Base-by-base conservation (phyloP, 208 protist genomes). In the Leptomonas pyrrhocoris region DNA sequence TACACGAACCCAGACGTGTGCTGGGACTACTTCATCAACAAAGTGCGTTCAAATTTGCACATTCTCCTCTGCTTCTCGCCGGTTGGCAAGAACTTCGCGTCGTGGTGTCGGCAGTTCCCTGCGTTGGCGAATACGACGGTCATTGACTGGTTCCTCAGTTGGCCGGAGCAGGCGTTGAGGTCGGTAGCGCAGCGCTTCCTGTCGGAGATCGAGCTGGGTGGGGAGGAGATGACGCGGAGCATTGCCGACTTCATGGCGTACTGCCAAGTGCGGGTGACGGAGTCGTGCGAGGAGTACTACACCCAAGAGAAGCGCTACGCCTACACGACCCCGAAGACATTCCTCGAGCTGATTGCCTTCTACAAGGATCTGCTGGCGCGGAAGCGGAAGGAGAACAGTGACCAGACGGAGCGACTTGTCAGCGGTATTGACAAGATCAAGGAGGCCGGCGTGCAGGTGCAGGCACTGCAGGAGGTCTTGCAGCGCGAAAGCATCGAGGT, bases 311-410 rank as follows among this genome's bases (percentile, higher is more conserved):
- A 97, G 74, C 89, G 98, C 51, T 94, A 98, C 75, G 98, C 97
- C 57, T 99, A 99, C 84, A 99, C 98, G n/a, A 99, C 98, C 34
- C 98, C 98, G 51, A 99, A 99, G 85, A 97, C 90, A 5, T 99
- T 99, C 88, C 84, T 99, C 23, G 98, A 99, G 86, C 90, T 99
- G 8, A 99, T 99, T 78, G 90, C 91, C 34, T 96, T 99, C 56
- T 99, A 99, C 89, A 98, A 99, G 79, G 80, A 86, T 30, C 85
- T 99, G 62, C 86, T 99, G 48, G 68, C 76, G 9, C 92, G 97
- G 68, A 98, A 98, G 83, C 86, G 96, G 18, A 76, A 82, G 56
- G 86, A 97, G 53, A 88, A 98, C 40, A 81, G 74, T n/a, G 89
- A 95, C 67, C 89, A 97, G 67, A 98, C 96, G 34, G 86, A 98